A percentile compares a stretch with the other conserved stretches of the same genome.
Conservation (phyloP, 2,329 filamentous ascomycete species). For the Colletotrichum euphorbiae region DNA sequence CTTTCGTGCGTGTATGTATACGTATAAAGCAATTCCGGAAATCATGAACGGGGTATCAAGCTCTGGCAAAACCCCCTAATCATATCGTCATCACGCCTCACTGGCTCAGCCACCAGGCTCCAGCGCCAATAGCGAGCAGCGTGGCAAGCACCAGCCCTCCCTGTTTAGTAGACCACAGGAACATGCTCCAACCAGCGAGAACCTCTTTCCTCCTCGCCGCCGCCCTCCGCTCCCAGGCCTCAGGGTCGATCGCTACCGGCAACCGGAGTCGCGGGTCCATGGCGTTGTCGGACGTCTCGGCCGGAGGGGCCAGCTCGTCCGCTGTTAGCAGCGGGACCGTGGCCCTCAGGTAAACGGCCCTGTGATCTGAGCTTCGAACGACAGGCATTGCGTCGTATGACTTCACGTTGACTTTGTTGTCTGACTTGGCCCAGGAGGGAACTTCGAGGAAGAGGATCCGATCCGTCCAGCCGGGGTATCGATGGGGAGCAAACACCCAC, state of each 20-base stretch:
- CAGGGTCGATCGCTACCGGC: constrained; percentile 65
- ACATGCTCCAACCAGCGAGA: constrained; percentile 65
- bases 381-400: constrained; percentile 83
- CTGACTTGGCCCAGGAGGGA: constrained; percentile 61
- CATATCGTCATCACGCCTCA: background rate
- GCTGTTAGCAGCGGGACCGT: constrained; percentile 70
- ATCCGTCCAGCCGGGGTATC: constrained; percentile 95
- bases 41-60: constrained; percentile 19
- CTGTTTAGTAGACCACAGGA: constrained; percentile 65
- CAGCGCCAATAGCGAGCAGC: constrained; percentile 54
- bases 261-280: constrained; percentile 58
- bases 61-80: background rate
- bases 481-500: constrained; percentile 83
- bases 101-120: constrained; percentile 57
- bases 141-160: constrained; percentile 60
- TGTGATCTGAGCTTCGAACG: constrained; percentile 87
- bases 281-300: constrained; percentile 5
- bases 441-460: constrained; percentile 82
- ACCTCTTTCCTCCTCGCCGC: constrained; percentile 59
- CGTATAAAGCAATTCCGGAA: background rate
- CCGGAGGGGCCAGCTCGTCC: constrained; percentile 51
- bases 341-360: constrained; percentile 80
- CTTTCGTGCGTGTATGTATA: background rate
- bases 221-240: constrained; percentile 64
- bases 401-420: constrained; percentile 60